Percentiles rank a stretch among this genome's conserved stretches.
Conservation (phyloP, 2,329 filamentous ascomycete genomes). For the Trichophyton mentagrophytes region DNA sequence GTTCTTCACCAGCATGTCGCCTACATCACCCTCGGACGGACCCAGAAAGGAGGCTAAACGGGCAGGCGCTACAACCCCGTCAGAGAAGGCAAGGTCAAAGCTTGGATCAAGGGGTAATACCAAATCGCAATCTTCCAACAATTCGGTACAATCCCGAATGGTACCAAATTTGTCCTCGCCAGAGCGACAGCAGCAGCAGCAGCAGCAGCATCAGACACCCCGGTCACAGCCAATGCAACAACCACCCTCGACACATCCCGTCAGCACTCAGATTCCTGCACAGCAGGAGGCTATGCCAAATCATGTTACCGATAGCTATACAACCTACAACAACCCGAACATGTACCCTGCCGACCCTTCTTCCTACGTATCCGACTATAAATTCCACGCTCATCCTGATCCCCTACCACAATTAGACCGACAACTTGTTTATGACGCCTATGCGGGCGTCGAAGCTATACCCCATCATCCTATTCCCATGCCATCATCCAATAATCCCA, state of each 20-base stretch:
- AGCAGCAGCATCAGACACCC: constrained; percentile 12
- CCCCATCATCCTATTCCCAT: constrained; percentile 20
- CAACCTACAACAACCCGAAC: constrained; percentile 25
- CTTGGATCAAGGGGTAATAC: not conserved
- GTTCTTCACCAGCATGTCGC: constrained; percentile 72
- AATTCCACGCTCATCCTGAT: constrained; percentile 28
- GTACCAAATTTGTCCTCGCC: not conserved
- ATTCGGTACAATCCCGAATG: not conserved
- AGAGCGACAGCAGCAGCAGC: not conserved
- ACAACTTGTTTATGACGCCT: constrained; percentile 64
- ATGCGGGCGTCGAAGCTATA: constrained; percentile 42
- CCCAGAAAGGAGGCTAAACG: constrained; percentile 40
- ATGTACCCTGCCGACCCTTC: constrained; percentile 19
- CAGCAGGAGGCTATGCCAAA: not conserved
- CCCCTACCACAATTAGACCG: constrained; percentile 57
- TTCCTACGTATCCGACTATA: constrained; percentile 24
- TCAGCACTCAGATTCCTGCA: constrained; percentile 12
- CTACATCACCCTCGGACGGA: constrained; percentile 35
- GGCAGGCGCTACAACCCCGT: constrained; percentile 14
- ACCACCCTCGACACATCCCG: constrained; percentile 18
- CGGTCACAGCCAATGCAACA: not conserved
- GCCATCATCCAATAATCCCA: constrained; percentile 3
- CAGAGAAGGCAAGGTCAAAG: not conserved
- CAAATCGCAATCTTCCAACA: not conserved
- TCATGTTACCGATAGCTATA: constrained; percentile 20